Conservation (phyloP, 2,329 filamentous ascomycete genomes). For the Aspergillus pseudonomiae region DNA sequence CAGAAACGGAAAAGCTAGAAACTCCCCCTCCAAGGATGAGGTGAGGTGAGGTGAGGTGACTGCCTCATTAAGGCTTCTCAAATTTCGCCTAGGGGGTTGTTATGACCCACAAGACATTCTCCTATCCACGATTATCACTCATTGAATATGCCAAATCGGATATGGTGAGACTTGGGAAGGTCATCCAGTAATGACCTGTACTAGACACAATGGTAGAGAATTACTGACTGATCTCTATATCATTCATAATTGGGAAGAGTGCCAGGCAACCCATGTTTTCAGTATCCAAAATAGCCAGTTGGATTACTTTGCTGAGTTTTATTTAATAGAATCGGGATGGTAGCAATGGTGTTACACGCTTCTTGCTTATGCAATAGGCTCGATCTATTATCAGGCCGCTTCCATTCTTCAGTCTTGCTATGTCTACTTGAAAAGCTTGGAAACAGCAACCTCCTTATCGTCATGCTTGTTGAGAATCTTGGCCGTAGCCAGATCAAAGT, state of each 20-base stretch:
- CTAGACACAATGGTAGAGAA: not conserved
- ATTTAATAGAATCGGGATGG: not conserved
- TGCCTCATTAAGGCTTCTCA: too few species aligned
- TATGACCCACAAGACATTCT: not conserved
- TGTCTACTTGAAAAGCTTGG: constrained; percentile 41
- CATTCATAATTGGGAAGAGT: not conserved
- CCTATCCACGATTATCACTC: not conserved
- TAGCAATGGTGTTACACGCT: constrained; percentile 26
- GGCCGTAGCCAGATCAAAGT: constrained; percentile 96
- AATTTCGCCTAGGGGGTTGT: too few species aligned
- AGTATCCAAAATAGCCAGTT: not conserved
- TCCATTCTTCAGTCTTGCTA: not conserved
- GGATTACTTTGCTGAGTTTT: not conserved
- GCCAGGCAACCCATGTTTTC: not conserved
- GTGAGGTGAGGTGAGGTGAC: too few species aligned
- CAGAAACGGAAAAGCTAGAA: too few species aligned
- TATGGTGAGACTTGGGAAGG: not conserved
- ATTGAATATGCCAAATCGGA: not conserved
- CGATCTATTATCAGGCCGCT: constrained; percentile 2
- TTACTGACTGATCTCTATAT: not conserved
- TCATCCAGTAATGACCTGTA: not conserved
- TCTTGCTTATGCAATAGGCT: constrained; percentile 10
- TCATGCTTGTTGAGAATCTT: constrained; percentile 99
- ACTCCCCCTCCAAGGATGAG: not conserved
- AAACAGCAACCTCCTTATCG: constrained; percentile 74